Evolutionary conservation across 2,329 filamentous ascomycete species (phyloP), one percentile per base, ranked within the genome.

Genomic region (Mollisiaceae sp.): DNA sequence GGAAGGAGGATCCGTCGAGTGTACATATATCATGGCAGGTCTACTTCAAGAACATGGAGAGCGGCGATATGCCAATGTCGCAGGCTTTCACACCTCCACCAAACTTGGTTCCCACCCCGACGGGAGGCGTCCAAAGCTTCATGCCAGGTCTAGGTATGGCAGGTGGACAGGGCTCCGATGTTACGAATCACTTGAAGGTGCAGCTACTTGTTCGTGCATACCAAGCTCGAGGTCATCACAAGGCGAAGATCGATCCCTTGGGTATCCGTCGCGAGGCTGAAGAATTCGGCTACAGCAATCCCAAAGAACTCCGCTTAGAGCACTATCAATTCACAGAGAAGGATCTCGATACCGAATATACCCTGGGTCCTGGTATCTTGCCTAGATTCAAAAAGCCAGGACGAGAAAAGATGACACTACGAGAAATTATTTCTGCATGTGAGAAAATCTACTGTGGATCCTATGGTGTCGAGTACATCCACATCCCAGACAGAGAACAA

Each of bases 1-100:
- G 95, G 95, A 97, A 94, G 82, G 85, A 91, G 70, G 93, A 99
- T 75, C 94, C 95, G 60, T 86, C 89, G 75, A 97, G 92, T 77
- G 95, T 99, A 66, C 95, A 99, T 81, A 86, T 97, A 75, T 99
- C 95, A 79, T 99, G 95, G 95, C 94, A 97, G 83, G 90, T 96
- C 78, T 99, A 99, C 86, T 99, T 99, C 87, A 92, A 90, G 83
- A 99, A 99, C 83, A 97, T 99, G 91, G 95, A 99, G 84, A 91
- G 89, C 72, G 95, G 95, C 79, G 92, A 95, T 76, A 98, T 99
- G 93, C 94, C 94, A 77, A 93, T 97, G 78, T 95, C 94, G 69
- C 92, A 97, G 81, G 95, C 95, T 73, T 99, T 99, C 84, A 93
- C 93, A 71, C 94, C 95, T 71, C 95, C 95, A 56, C 95, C 95